Percentiles rank a stretch among this genome's conserved stretches.
phyloP scores from a whole-genome alignment of 1,284 basidiomycete genomes.

The Boletus coffeatus region DNA sequence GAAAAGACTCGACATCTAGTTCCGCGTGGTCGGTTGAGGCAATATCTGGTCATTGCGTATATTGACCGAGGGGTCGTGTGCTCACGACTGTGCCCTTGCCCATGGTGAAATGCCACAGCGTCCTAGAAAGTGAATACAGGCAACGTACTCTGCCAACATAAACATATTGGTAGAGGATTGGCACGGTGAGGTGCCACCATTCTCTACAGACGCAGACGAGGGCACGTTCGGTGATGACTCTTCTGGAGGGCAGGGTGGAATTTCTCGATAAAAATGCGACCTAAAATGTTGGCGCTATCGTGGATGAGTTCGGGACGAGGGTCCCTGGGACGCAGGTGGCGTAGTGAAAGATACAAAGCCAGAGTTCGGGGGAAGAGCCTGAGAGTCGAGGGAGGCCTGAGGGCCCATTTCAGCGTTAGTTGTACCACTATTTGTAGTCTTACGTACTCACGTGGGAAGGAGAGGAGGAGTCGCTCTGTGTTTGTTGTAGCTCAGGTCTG shows the following conservation, averaged over 20 bases:
- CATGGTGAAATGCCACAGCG: slow-evolving; percentile 15
- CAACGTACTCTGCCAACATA: slow-evolving; percentile 22
- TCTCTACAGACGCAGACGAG: slow-evolving; percentile 20
- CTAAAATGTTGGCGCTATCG: slow-evolving; percentile 11
- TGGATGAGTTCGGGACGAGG: slow-evolving; percentile 22
- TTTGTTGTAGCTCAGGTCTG: too few species aligned
- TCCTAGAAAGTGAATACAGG: slow-evolving; percentile 22
- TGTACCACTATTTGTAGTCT: too few species aligned
- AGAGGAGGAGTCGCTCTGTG: too few species aligned
- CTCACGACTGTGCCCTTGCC: slow-evolving; percentile 9
- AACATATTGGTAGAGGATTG: slow-evolving; percentile 13
- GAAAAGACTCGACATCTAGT: slow-evolving; percentile 2
- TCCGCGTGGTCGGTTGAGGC: background rate
- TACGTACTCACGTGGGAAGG: too few species aligned
- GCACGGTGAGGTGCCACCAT: background rate
- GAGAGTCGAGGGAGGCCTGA: too few species aligned
- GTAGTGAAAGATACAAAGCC: slow-evolving; percentile 30
- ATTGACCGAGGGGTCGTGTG: slow-evolving; percentile 18
- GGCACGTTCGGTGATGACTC: slow-evolving; percentile 26
- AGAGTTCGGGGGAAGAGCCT: slow-evolving; percentile 17
- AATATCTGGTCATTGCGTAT: background rate
- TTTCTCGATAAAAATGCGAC: slow-evolving; percentile 5
- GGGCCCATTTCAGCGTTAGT: too few species aligned
- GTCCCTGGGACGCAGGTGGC: slow-evolving; percentile 15
- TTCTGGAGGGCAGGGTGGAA: slow-evolving; percentile 8